phyloP scores from a whole-genome alignment of 2,329 filamentous ascomycete species.

The Dothideomycetes sp. region DNA sequence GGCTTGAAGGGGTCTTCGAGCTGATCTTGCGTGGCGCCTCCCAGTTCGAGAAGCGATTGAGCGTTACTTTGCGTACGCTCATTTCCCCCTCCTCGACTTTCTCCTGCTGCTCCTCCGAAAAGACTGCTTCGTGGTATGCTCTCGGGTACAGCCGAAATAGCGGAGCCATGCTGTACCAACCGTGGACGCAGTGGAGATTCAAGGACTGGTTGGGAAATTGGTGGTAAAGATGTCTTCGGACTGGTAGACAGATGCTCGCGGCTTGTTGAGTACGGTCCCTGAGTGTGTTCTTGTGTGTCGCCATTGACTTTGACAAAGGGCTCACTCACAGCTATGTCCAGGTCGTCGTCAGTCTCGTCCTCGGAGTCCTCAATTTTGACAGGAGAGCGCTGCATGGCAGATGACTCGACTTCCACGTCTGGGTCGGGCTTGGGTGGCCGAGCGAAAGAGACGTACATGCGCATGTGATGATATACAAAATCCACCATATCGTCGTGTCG shows the following conservation, averaged over 20 bases:
- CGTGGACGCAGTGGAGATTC: conserved; percentile 1
- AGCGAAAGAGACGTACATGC: neutral
- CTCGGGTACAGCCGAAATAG: conserved; percentile 1
- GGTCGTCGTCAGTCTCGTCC: conserved; percentile 2
- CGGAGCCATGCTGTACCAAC: neutral
- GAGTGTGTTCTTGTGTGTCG: conserved; percentile 2
- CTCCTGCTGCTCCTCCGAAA: too few relatives aligned
- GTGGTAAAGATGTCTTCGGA: neutral
- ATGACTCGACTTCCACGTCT: conserved; percentile 3
- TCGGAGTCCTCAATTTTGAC: conserved; percentile 1
- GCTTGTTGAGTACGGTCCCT: conserved; percentile 5
- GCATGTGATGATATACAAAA: neutral
- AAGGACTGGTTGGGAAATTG: conserved; percentile 2
- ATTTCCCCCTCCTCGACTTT: too few relatives aligned
- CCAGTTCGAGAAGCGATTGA: too few relatives aligned
- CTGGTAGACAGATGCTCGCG: conserved; percentile 5
- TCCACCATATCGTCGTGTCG: conserved; percentile 3
- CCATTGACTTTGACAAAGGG: neutral
- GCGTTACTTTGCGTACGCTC: too few relatives aligned
- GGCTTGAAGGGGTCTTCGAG: too few relatives aligned
- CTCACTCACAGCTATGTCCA: neutral
- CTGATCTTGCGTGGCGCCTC: too few relatives aligned
- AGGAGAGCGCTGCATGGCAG: conserved; percentile 1
- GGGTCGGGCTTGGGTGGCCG: neutral
- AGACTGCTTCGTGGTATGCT: too few relatives aligned